Base-by-base conservation (phyloP, 1,139 yeast genomes). In the Yamadazyma pseudoaaseri region DNA sequence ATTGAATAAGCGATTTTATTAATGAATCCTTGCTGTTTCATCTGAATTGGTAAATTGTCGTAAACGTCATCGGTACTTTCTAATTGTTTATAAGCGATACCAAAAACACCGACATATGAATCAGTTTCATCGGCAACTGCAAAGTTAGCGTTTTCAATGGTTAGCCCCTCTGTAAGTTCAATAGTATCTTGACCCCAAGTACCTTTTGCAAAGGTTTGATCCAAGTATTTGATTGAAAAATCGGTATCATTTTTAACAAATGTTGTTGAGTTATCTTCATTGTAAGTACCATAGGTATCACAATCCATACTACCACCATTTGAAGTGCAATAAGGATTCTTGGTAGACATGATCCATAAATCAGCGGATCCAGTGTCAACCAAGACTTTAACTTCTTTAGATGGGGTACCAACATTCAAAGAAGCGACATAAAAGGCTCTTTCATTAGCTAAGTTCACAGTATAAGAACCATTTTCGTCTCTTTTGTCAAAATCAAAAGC, bases 361-460 rank as follows among this genome's bases (percentile, higher is more conserved):
- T 81, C 89, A 6, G 84, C 68, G 3, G 86, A 79, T 0, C 87
- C 87, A 4, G 87, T 79, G 50, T 81, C 89, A 27, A 82, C 55
- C 39, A 79, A 58, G 3, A 79, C 79, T 5, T 62, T 61, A 20
- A 81, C 69, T 7, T 62, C 52, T 44, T 77, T 79, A 0, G 63
- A 52, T 6, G 78, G 70, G 1, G 84, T 70, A 3, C 92, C 90
- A 12, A 82, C 52, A n/a, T 56, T 51, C 20, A 78, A 48, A 14
- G 60, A 55, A 15, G 68, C 55, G 22, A 64, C 51, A 45, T 73
- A 73, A 23, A 45, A 45, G 2, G 48, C 42, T 36, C 48, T 45
- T 38, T 53, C 47, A 41, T 48, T 49, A 6, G 34, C 14, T 24
- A 51, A 42, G 5, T 38, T 22, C 9, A 41, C 43, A 6, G 28